These are phyloP conservation scores for Globisporangium spiculum DNA, from an alignment of 352 stramenopile species.

Conservation along the genomic window DNA sequence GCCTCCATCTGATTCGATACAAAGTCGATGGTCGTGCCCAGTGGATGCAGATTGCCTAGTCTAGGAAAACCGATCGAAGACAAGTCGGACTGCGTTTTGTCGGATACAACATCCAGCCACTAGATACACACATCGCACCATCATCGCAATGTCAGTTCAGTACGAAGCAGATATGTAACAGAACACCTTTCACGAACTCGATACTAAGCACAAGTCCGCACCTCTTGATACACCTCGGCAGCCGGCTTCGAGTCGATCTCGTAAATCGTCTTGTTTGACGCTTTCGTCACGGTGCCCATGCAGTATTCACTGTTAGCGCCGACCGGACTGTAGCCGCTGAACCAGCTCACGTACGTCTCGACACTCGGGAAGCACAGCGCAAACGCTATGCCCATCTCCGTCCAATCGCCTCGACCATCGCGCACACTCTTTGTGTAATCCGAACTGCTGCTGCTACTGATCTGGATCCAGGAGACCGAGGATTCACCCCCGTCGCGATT, in stretches of 20 bases:
- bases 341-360: constrained; percentile 86
- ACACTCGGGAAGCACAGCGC: constrained; percentile 83
- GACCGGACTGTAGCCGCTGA: constrained; percentile 82
- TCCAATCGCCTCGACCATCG: constrained; percentile 70
- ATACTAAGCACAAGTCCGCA: constrained; percentile 13
- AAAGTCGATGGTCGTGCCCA: constrained; percentile 82
- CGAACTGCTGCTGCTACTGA: constrained; percentile 79
- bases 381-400: constrained; percentile 80
- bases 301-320: constrained; percentile 74
- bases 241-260: constrained; percentile 84
- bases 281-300: constrained; percentile 85
- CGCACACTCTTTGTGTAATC: constrained; percentile 79
- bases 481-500: constrained; percentile 58
- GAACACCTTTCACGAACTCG: background rate
- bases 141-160: constrained; percentile 1
- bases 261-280: constrained; percentile 82
- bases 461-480: constrained; percentile 82
- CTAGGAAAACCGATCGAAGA: constrained; percentile 78
- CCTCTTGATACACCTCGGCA: constrained; percentile 80
- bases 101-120: constrained; percentile 79
- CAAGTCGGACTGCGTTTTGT: constrained; percentile 69
- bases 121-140: constrained; percentile 14
- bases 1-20: constrained; percentile 69
- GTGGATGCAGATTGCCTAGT: constrained; percentile 76
- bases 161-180: background rate